phyloP scores from a whole-genome alignment of 169 alveolate species.

The Babesia ovis region DNA sequence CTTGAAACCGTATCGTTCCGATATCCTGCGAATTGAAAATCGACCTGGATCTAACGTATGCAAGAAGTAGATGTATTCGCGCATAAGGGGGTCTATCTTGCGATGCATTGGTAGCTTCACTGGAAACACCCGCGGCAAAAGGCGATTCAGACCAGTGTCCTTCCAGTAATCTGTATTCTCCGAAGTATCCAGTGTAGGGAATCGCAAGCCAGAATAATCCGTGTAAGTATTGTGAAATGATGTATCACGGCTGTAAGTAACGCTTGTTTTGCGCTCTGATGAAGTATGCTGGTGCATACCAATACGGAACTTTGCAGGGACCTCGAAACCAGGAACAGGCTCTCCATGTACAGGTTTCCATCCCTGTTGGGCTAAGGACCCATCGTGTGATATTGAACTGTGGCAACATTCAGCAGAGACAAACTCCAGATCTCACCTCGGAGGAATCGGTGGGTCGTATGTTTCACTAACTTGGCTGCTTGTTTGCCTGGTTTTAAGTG shows the following conservation, averaged over 20 bases:
- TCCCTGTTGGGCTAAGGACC: slow-evolving; percentile 15
- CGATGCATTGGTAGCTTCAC: slow-evolving; percentile 70
- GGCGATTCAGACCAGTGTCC: slow-evolving; percentile 83
- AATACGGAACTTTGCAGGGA: slow-evolving; percentile 60
- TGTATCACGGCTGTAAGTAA: slow-evolving; percentile 73
- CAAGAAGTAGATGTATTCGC: slow-evolving; percentile 81
- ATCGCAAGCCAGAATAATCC: slow-evolving; percentile 75
- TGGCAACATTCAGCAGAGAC: not conserved
- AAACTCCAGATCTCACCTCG: slow-evolving; percentile 35
- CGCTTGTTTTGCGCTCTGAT: slow-evolving; percentile 34
- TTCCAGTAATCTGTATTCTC: slow-evolving; percentile 82
- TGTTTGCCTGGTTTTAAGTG: not conserved
- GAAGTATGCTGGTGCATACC: slow-evolving; percentile 52
- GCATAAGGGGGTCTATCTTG: slow-evolving; percentile 78
- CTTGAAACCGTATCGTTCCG: slow-evolving; percentile 78
- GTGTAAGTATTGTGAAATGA: slow-evolving; percentile 52
- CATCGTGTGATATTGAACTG: slow-evolving; percentile 31
- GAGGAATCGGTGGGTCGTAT: slow-evolving; percentile 60
- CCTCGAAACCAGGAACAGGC: slow-evolving; percentile 51
- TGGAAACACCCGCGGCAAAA: slow-evolving; percentile 82
- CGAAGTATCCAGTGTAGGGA: slow-evolving; percentile 82
- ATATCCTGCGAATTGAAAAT: slow-evolving; percentile 75
- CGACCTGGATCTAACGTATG: slow-evolving; percentile 83
- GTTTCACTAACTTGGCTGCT: slow-evolving; percentile 4
- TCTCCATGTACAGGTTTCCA: slow-evolving; percentile 49